Evolutionary conservation across 805 yeast genomes (phyloP).

Genomic region (Saturnispora halmiae): DNA sequence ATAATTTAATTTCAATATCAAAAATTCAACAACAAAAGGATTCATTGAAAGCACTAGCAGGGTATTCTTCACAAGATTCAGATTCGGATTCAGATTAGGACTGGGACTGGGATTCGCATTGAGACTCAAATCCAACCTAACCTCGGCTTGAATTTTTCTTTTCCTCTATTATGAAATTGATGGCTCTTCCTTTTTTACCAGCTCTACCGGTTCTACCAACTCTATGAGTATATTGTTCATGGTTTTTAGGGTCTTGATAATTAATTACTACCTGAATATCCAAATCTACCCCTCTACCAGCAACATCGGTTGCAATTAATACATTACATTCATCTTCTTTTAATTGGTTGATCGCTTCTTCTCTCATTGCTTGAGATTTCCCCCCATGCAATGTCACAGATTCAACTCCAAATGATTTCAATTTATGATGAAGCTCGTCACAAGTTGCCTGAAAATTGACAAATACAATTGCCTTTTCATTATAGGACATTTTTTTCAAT

Average conservation of each 20-base stretch:
- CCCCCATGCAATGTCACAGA: constrained; percentile 77
- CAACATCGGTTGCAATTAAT: constrained; percentile 88
- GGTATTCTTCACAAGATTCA: neutral
- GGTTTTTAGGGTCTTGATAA: constrained; percentile 67
- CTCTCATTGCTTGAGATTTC: constrained; percentile 78
- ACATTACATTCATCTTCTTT: constrained; percentile 45
- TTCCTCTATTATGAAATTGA: constrained; percentile 39
- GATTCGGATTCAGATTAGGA: no score
- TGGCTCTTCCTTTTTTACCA: constrained; percentile 68
- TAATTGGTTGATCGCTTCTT: constrained; percentile 56
- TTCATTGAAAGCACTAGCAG: neutral
- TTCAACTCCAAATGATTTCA: constrained; percentile 37
- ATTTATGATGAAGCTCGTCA: constrained; percentile 50
- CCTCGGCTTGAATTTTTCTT: constrained; percentile 11
- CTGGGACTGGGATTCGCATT: no score
- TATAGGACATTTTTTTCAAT: constrained; percentile 28
- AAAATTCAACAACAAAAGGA: neutral
- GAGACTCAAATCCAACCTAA: no score
- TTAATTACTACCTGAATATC: constrained; percentile 79
- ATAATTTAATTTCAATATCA: neutral
- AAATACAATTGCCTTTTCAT: constrained; percentile 71
- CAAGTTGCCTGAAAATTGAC: constrained; percentile 70
- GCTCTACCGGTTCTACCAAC: constrained; percentile 97
- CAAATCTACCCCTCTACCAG: constrained; percentile 94
- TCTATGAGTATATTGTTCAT: constrained; percentile 85